Evolutionary conservation across 2,329 filamentous ascomycete genomes (phyloP).

Genomic region (Cladosporium velox): DNA sequence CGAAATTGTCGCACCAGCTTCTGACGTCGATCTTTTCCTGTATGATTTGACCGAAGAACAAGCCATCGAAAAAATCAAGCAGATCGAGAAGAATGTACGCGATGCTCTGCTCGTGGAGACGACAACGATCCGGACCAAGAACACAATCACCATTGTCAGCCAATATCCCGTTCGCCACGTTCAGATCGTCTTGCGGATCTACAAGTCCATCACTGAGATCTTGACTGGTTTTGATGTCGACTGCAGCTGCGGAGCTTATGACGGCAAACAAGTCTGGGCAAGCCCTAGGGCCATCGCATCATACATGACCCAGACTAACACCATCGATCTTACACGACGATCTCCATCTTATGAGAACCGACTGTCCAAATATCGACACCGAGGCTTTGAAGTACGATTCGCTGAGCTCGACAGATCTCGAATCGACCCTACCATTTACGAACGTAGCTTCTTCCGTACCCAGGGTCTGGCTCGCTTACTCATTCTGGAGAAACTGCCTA

Average conservation of each 20-base stretch:
- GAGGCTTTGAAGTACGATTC: constrained; percentile 85
- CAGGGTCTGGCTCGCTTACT: constrained; percentile 76
- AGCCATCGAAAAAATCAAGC: constrained; percentile 78
- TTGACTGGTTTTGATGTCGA: constrained; percentile 88
- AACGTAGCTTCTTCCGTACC: constrained; percentile 74
- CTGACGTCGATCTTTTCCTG: constrained; percentile 83
- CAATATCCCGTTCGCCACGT: constrained; percentile 72
- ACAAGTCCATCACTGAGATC: constrained; percentile 81
- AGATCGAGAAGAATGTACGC: constrained; percentile 74
- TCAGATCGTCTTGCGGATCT: constrained; percentile 82
- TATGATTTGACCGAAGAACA: constrained; percentile 77
- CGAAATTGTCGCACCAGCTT: constrained; percentile 76
- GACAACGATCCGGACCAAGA: constrained; percentile 81
- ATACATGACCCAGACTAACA: constrained; percentile 80
- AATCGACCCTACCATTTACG: constrained; percentile 83
- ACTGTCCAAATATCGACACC: constrained; percentile 79
- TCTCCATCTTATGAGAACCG: constrained; percentile 88
- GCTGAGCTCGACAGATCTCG: constrained; percentile 70
- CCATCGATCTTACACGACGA: constrained; percentile 74
- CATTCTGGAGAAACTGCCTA: constrained; percentile 77
- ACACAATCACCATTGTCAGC: constrained; percentile 81
- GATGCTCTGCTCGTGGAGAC: constrained; percentile 81
- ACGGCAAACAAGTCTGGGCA: constrained; percentile 77
- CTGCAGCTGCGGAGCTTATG: constrained; percentile 77
- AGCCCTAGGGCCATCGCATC: constrained; percentile 75